phyloP scores from a whole-genome alignment of 768 basidiomycete species.

The Lepiota venenata region DNA sequence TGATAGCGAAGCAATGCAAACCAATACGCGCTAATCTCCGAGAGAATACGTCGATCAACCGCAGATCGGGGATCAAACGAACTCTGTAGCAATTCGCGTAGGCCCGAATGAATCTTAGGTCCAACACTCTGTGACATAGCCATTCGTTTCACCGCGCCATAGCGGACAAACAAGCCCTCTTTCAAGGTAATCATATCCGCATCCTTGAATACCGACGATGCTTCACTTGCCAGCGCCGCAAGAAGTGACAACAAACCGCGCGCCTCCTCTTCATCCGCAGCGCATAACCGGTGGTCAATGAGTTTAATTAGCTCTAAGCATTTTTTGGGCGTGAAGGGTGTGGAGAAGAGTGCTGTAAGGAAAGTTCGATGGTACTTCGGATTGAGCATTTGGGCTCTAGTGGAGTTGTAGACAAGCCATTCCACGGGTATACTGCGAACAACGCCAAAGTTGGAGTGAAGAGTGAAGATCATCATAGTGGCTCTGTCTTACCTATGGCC shows the following conservation, averaged over 20 bases:
- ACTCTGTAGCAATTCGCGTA: conserved; percentile 36
- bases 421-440: background rate
- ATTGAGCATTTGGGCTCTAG: conserved; percentile 3
- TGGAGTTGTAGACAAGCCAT: conserved; percentile 7
- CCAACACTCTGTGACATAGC: conserved; percentile 29
- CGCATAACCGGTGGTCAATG: conserved; percentile 8
- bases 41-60: conserved; percentile 36
- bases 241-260: conserved; percentile 35
- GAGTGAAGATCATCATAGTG: background rate
- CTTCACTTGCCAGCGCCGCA: conserved; percentile 29
- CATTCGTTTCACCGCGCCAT: conserved; percentile 28
- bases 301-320: conserved; percentile 17
- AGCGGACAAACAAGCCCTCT: conserved; percentile 32
- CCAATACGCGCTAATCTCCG: conserved; percentile 45
- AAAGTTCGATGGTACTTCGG: conserved; percentile 2
- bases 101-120: conserved; percentile 36
- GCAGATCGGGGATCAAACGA: conserved; percentile 32
- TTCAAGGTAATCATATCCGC: conserved; percentile 35
- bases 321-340: background rate
- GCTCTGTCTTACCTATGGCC: background rate
- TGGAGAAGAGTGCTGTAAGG: background rate
- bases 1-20: conserved; percentile 18
- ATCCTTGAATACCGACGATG: conserved; percentile 22
- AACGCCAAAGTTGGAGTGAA: background rate
- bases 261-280: conserved; percentile 16